These are phyloP conservation scores for Pythium coloratum DNA, from an alignment of 352 stramenopile genomes.

Conservation along the genomic window DNA sequence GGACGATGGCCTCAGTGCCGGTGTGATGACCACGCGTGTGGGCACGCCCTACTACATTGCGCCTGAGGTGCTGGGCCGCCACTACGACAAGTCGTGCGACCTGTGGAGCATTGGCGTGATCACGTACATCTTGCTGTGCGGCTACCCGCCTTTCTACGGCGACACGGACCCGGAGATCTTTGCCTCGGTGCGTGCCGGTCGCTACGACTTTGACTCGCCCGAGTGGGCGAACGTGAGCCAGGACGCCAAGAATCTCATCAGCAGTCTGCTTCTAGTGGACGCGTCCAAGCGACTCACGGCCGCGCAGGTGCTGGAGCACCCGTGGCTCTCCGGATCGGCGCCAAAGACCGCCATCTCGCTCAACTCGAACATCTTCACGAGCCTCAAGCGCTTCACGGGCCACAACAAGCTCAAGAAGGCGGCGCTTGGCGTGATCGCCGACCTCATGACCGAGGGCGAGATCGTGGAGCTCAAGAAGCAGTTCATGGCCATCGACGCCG, in stretches of 20 bases:
- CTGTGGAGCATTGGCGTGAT: conserved; percentile 97
- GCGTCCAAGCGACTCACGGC: conserved; percentile 91
- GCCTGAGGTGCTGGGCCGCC: conserved; percentile 91
- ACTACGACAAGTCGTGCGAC: conserved; percentile 96
- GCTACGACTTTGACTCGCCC: conserved; percentile 86
- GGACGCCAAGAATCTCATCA: conserved; percentile 95
- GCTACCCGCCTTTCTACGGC: conserved; percentile 96
- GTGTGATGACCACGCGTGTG: conserved; percentile 94
- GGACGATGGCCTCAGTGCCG: conserved; percentile 79
- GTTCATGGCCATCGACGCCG: conserved; percentile 85
- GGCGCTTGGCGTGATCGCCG: conserved; percentile 82
- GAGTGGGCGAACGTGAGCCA: conserved; percentile 83
- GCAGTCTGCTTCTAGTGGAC: conserved; percentile 92
- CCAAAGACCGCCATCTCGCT: conserved; percentile 73
- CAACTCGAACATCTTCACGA: conserved; percentile 85
- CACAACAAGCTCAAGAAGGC: conserved; percentile 92
- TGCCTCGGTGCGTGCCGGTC: conserved; percentile 67
- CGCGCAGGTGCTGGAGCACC: conserved; percentile 82
- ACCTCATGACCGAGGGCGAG: conserved; percentile 80
- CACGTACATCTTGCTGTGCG: conserved; percentile 94
- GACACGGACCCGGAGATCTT: conserved; percentile 93
- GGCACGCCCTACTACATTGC: conserved; percentile 97
- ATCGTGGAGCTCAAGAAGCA: conserved; percentile 87
- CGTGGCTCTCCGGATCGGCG: conserved; percentile 81
- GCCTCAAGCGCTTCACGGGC: conserved; percentile 85